phyloP scores from a whole-genome alignment of 2,329 filamentous ascomycete genomes.

The Leptosphaerulina australis region DNA sequence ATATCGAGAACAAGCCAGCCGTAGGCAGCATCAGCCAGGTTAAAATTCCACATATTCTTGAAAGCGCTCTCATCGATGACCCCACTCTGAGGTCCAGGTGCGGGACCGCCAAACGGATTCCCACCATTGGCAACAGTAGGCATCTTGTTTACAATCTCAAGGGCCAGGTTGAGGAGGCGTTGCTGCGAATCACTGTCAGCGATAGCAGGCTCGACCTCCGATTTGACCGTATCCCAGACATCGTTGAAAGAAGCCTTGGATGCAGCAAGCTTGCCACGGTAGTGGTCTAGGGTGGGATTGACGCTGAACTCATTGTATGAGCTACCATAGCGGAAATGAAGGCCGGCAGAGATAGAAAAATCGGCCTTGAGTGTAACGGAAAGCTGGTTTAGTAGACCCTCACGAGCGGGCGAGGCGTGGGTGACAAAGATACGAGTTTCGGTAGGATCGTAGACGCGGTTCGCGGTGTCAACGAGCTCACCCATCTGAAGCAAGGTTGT shows the following conservation, averaged over 20 bases:
- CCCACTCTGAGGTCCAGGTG: constrained; percentile 74
- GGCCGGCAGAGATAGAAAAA: constrained; percentile 95
- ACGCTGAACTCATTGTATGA: constrained; percentile 99
- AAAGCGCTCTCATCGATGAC: constrained; percentile 98
- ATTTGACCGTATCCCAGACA: constrained; percentile 98
- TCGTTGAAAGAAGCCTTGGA: constrained; percentile 99
- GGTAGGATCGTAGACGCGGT: constrained; percentile 96
- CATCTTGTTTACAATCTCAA: constrained; percentile 98
- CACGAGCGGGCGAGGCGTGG: constrained; percentile 92
- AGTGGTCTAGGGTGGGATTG: constrained; percentile 96
- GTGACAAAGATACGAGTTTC: constrained; percentile 97
- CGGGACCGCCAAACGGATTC: constrained; percentile 92
- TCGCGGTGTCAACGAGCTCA: constrained; percentile 95
- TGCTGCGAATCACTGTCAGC: constrained; percentile 92
- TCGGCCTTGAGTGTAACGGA: constrained; percentile 97
- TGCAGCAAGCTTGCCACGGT: constrained; percentile 95
- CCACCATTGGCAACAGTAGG: constrained; percentile 91
- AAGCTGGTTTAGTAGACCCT: constrained; percentile 95
- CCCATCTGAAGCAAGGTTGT: constrained; percentile 98
- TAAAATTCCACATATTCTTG: constrained; percentile 99
- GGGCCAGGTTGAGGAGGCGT: constrained; percentile 85
- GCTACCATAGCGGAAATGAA: constrained; percentile 98
- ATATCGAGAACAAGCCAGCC: constrained; percentile 95
- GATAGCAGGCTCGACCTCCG: constrained; percentile 93
- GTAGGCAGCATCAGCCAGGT: constrained; percentile 94